Evolutionary conservation across 2,329 filamentous ascomycete genomes (phyloP), one percentile per base, ranked within the genome.

Genomic region (Didymellaceae sp.): DNA sequence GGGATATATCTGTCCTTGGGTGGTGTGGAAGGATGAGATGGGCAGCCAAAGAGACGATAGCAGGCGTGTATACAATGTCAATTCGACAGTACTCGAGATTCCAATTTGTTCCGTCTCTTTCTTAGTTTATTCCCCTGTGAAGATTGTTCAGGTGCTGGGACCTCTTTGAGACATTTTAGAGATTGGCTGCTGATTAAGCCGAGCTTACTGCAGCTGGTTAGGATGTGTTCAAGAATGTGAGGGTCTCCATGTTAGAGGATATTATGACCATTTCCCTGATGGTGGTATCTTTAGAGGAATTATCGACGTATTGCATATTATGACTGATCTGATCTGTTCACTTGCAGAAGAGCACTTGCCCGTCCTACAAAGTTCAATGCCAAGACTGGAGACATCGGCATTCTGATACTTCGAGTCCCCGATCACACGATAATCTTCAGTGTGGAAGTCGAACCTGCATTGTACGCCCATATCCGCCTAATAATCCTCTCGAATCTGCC

Each of bases 391-490:
- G 18, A 37, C 4, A 33, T 47, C 50, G 44, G 44, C 39, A 39
- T 34, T 53, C 32, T 32, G 28, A 25, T 30, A 48, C n/a, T n/a
- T n/a, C n/a, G n/a, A n/a, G 28, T 20, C 31, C 24, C 39, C 44
- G 50, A 53, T 53, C 33, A 35, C 20, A 53, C 45, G 50, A 53
- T 44, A 45, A 41, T 45, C 50, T 41, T 45, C 6, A 20, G 38
- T 17, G 8, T 22, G 7, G 24, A 16, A 30, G 5, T 24, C 16
- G 11, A 31, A 25, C 16, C 14, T 20, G 39, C 33, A 45, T 44
- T 38, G 35, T n/a, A 7, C 35, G 11, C 7, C 35, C 11, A 14
- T 22, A 37, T n/a, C 20, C 35, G 13, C 22, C 14, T 10, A 6
- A 13, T 18, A 10, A 13, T 10, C 22, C 13, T 6, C 1, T 26